Conservation (phyloP, 257 asterid genomes). For the Coffea eugenioides region DNA sequence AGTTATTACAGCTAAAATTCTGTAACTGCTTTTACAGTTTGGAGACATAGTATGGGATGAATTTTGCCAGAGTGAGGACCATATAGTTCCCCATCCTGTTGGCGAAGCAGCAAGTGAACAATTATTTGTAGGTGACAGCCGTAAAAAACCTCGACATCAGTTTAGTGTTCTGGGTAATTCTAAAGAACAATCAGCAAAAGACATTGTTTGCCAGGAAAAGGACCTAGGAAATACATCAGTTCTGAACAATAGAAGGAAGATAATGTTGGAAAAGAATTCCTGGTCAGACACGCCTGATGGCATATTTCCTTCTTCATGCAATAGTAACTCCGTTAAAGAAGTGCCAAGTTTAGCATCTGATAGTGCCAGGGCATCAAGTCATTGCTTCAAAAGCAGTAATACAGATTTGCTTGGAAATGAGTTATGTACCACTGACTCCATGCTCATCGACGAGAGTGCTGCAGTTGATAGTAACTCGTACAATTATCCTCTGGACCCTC, state of each 20-base stretch:
- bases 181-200: constrained; percentile 32
- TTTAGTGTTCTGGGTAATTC: constrained; percentile 29
- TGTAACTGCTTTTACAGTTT: constrained; percentile 62
- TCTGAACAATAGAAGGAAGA: constrained; percentile 39
- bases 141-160: constrained; percentile 41
- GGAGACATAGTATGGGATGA: constrained; percentile 81
- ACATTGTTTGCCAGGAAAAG: constrained; percentile 28
- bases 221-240: constrained; percentile 27
- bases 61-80: constrained; percentile 60
- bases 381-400: constrained; percentile 34
- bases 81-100: constrained; percentile 66
- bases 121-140: constrained; percentile 39
- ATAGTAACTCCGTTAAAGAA: constrained; percentile 36
- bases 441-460: constrained; percentile 35
- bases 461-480: constrained; percentile 44
- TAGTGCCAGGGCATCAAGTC: constrained; percentile 32
- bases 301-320: constrained; percentile 43
- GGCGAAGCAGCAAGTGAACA: constrained; percentile 27
- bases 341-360: constrained; percentile 53
- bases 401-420: constrained; percentile 35
- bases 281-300: constrained; percentile 39
- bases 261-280: constrained; percentile 48
- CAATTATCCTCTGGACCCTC: constrained; percentile 48
- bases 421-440: constrained; percentile 36
- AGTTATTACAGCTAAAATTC: constrained; percentile 56